Percentiles rank a stretch among this genome's conserved stretches.
Evolutionary conservation across 495 filamentous ascomycete species (phyloP).

Genomic region (Aspergillus biplanus): DNA sequence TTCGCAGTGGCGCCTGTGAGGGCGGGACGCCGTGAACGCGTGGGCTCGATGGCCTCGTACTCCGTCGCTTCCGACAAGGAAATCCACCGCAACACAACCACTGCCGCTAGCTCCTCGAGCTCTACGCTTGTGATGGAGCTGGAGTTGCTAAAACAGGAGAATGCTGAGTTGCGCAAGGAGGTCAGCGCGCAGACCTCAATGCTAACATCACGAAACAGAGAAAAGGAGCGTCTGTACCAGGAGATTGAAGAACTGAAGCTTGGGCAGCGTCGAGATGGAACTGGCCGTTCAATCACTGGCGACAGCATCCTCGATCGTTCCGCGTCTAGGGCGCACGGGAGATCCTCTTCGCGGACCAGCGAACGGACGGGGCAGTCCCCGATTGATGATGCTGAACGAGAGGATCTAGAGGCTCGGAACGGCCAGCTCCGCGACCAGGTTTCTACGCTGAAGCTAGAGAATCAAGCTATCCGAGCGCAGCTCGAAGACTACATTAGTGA

Average conservation of each 20-base stretch:
- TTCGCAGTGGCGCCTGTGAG: constrained; percentile 26
- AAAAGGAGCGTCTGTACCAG: constrained; percentile 92
- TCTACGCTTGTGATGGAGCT: constrained; percentile 70
- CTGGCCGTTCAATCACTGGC: constrained; percentile 66
- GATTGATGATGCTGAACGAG: constrained; percentile 78
- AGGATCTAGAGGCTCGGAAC: constrained; percentile 81
- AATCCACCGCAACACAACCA: constrained; percentile 55
- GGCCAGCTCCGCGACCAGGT: constrained; percentile 84
- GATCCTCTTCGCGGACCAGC: constrained; percentile 73
- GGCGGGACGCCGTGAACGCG: constrained; percentile 57
- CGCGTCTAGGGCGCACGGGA: constrained; percentile 78
- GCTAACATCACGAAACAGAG: constrained; percentile 93
- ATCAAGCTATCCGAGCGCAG: constrained; percentile 76
- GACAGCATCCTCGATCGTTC: constrained; percentile 94
- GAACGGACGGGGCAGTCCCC: constrained; percentile 69
- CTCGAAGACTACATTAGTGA: constrained; percentile 69
- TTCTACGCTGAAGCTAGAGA: constrained; percentile 80
- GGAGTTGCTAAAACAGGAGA: constrained; percentile 85
- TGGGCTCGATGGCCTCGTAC: constrained; percentile 62
- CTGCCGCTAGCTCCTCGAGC: constrained; percentile 57
- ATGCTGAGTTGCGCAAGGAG: constrained; percentile 87
- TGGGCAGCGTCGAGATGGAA: constrained; percentile 68
- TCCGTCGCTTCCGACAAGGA: constrained; percentile 63
- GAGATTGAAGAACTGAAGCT: constrained; percentile 97
- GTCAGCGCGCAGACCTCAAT: constrained; percentile 96